Conservation (phyloP, 768 basidiomycete genomes). For the Russula sp. region DNA sequence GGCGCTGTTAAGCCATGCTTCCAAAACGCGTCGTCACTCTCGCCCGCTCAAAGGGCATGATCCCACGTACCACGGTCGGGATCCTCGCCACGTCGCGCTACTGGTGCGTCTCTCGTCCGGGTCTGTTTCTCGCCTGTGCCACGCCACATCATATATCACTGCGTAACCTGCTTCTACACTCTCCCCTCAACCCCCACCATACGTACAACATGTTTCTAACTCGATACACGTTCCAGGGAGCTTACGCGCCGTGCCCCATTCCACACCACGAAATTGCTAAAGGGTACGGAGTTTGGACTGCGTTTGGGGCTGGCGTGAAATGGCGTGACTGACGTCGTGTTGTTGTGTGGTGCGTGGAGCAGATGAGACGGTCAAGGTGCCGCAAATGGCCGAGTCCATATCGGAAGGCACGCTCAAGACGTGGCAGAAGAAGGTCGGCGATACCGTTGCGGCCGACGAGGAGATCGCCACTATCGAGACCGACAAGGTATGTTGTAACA, state of each 20-base stretch:
- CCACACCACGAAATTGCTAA: conserved; percentile 62
- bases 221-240: conserved; percentile 35
- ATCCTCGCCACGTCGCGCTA: conserved; percentile 19
- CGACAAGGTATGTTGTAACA: conserved; percentile 68
- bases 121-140: background rate
- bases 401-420: conserved; percentile 94
- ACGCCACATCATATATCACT: background rate
- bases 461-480: conserved; percentile 98
- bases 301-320: conserved; percentile 1
- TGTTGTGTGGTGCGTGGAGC: conserved; percentile 1
- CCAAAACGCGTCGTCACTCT: conserved; percentile 25
- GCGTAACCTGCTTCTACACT: background rate
- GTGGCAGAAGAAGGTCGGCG: conserved; percentile 92
- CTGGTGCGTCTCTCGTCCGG: conserved; percentile 19
- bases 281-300: conserved; percentile 43
- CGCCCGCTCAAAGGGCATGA: conserved; percentile 18
- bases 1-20: conserved; percentile 14
- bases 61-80: conserved; percentile 18
- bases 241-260: conserved; percentile 52
- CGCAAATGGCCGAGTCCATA: conserved; percentile 98
- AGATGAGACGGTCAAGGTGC: conserved; percentile 91
- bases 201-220: conserved; percentile 6
- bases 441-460: conserved; percentile 85
- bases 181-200: conserved; percentile 5
- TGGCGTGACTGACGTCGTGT: conserved; percentile 8